Conservation (phyloP, 345 rosid genomes). For the Eucalyptus sp. region DNA sequence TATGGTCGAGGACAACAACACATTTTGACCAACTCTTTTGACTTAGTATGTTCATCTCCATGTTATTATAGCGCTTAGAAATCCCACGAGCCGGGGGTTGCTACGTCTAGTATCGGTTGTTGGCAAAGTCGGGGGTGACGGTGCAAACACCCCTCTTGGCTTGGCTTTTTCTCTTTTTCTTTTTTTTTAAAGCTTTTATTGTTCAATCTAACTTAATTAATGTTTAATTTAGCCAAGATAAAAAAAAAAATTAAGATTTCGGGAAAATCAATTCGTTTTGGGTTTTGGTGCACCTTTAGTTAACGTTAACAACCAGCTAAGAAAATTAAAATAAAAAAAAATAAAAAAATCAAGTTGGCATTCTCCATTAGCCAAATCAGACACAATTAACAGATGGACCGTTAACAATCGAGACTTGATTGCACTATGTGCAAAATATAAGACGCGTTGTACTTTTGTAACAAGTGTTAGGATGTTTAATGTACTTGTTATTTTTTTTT, state of each 20-base stretch:
- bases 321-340: background rate
- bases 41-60: background rate
- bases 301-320: background rate
- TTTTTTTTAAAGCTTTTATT: background rate
- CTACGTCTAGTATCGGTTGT: background rate
- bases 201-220: background rate
- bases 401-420: background rate
- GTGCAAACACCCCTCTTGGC: background rate
- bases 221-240: background rate
- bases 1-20: background rate
- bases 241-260: background rate
- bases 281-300: background rate
- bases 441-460: background rate
- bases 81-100: background rate
- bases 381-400: background rate
- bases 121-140: background rate
- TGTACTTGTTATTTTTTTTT: background rate
- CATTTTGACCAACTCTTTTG: background rate
- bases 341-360: background rate
- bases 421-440: background rate
- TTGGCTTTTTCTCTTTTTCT: background rate
- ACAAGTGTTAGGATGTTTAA: background rate
- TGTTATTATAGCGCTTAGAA: background rate
- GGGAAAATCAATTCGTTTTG: background rate
- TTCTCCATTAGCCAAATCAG: background rate